Conservation (phyloP, 2,329 filamentous ascomycete species). For the Alternaria sp. region DNA sequence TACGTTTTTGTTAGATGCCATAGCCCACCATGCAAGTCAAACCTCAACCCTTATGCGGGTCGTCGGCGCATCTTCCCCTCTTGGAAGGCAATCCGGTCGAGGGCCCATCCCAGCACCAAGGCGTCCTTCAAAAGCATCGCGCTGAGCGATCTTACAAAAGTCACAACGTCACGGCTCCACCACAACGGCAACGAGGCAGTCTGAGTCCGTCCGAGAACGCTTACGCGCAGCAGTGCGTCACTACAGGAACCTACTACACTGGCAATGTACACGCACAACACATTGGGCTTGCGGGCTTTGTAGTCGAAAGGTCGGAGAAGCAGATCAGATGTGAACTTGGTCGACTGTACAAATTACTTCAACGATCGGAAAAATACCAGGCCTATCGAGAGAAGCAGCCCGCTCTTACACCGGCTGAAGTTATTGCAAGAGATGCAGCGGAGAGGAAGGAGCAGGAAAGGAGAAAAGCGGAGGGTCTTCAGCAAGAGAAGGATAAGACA, state of each 20-base stretch:
- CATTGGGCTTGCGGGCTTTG: slow-evolving; percentile 28
- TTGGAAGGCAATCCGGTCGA: slow-evolving; percentile 38
- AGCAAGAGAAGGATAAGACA: slow-evolving; percentile 49
- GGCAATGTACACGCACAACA: slow-evolving; percentile 37
- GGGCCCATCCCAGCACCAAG: slow-evolving; percentile 26
- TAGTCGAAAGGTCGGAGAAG: slow-evolving; percentile 38
- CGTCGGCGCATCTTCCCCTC: slow-evolving; percentile 55
- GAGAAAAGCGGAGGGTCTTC: slow-evolving; percentile 24
- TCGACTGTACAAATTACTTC: slow-evolving; percentile 40
- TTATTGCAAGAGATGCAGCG: slow-evolving; percentile 32
- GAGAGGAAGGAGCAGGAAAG: slow-evolving; percentile 25
- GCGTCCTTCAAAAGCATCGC: slow-evolving; percentile 55
- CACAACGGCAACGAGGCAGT: slow-evolving; percentile 43
- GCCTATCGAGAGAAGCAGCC: slow-evolving; percentile 58
- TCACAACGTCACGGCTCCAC: slow-evolving; percentile 21
- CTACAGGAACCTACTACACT: slow-evolving; percentile 37
- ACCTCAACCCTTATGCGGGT: slow-evolving; percentile 49
- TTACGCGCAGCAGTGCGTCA: slow-evolving; percentile 28
- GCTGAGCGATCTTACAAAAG: slow-evolving; percentile 52
- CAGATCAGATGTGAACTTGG: slow-evolving; percentile 42
- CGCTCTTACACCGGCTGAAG: slow-evolving; percentile 25
- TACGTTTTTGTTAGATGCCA: slow-evolving; percentile 33
- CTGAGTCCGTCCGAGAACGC: slow-evolving; percentile 39
- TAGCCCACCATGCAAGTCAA: slow-evolving; percentile 44
- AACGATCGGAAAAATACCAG: slow-evolving; percentile 53